Evolutionary conservation across 2,329 filamentous ascomycete genomes (phyloP).

Genomic region (Claviceps lovelessii): DNA sequence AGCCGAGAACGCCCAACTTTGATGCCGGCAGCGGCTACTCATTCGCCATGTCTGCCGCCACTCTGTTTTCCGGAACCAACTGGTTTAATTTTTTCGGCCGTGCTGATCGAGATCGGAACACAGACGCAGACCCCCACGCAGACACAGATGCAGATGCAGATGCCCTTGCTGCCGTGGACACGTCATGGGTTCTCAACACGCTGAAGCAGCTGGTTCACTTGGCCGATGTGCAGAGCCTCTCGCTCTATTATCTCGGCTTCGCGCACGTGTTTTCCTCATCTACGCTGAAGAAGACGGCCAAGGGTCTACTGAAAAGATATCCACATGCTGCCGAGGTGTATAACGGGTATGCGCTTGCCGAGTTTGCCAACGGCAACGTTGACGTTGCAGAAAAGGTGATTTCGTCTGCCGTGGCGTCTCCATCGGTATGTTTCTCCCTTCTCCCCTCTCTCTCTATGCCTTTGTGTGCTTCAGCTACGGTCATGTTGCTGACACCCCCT

Average conservation of each 20-base stretch:
- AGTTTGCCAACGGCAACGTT: conserved; percentile 42
- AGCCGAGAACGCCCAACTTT: conserved; percentile 17
- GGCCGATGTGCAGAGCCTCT: conserved; percentile 26
- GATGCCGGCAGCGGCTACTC: conserved; percentile 14
- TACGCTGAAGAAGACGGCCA: conserved; percentile 55
- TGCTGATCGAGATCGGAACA: conserved; percentile 12
- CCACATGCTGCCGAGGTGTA: conserved; percentile 55
- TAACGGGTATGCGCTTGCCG: conserved; percentile 63
- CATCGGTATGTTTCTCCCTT: conserved; percentile 14
- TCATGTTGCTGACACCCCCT: neutral
- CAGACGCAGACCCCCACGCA: neutral
- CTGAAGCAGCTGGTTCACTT: conserved; percentile 45
- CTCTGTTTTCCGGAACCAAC: conserved; percentile 33
- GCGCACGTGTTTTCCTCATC: conserved; percentile 37
- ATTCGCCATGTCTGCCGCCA: conserved; percentile 29
- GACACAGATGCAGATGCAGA: too few species aligned
- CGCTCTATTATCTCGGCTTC: conserved; percentile 57
- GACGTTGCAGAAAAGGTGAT: conserved; percentile 51
- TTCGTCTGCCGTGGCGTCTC: conserved; percentile 40
- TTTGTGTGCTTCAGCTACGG: neutral
- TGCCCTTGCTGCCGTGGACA: conserved; percentile 12
- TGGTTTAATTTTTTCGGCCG: conserved; percentile 31
- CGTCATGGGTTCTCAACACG: conserved; percentile 36
- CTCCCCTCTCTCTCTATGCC: neutral
- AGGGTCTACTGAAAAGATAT: conserved; percentile 54